Conservation (phyloP, 441 rosid genomes). For the Aleurites moluccanus region DNA sequence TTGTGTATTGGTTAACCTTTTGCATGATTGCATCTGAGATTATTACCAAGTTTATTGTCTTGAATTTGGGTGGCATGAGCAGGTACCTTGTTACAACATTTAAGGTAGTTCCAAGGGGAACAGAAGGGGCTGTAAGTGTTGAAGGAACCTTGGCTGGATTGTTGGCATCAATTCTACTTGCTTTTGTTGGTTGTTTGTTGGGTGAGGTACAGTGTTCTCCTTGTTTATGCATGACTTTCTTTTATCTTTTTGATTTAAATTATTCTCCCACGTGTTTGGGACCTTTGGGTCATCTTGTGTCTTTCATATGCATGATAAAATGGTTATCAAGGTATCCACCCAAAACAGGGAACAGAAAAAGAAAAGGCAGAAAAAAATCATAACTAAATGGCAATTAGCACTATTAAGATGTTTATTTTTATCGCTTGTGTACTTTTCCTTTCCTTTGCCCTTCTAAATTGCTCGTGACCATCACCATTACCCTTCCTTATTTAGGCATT, state of each 20-base stretch:
- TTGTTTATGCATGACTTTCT: not conserved
- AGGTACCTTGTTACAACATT: slow-evolving; percentile 85
- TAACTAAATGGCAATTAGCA: not conserved
- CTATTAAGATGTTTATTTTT: not conserved
- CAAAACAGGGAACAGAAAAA: not conserved
- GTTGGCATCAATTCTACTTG: slow-evolving; percentile 71
- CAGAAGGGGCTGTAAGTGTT: slow-evolving; percentile 91
- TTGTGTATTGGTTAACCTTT: not conserved
- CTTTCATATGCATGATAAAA: not conserved
- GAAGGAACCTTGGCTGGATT: slow-evolving; percentile 95
- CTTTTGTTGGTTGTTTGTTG: slow-evolving; percentile 56
- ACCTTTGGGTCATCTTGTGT: slow-evolving; percentile 4
- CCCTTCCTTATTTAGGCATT: not conserved
- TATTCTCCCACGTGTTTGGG: not conserved
- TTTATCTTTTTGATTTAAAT: not conserved
- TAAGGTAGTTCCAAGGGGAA: slow-evolving; percentile 90
- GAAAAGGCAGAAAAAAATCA: not conserved
- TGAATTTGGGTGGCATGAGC: slow-evolving; percentile 16
- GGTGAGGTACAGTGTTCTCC: slow-evolving; percentile 55
- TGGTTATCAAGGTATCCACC: no score
- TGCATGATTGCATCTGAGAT: not conserved
- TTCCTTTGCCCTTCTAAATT: slow-evolving; percentile 1
- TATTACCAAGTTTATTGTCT: not conserved
- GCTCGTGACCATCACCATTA: not conserved
- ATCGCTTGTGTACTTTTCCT: not conserved